Evolutionary conservation across 2,329 filamentous ascomycete genomes (phyloP), one percentile per base, ranked within the genome.

Genomic region (Colletotrichum tabaci): DNA sequence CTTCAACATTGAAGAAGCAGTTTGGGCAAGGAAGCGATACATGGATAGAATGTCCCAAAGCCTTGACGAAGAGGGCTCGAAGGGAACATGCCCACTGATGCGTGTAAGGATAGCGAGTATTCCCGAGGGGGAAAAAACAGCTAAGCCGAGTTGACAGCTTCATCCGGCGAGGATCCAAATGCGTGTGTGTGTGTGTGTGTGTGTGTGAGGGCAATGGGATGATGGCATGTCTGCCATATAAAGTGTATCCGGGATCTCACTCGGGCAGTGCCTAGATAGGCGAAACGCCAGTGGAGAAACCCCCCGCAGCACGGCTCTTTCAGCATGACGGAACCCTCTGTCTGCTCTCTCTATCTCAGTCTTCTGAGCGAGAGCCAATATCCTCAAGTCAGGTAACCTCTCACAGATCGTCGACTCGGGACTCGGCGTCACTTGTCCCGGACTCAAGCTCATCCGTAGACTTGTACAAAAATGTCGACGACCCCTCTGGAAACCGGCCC

Each of bases 401-500:
- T 38, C 30, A 35, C 30, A 9, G 30, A 35, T 9, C 30, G 8
- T 35, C 30, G 8, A 35, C 8, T 9, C 30, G 30, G 8, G 8
- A 35, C 30, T 35, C 8, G 30, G 8, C 30, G 30, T 35, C 8
- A 35, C 8, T 2, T 2, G n/a, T 2, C 30, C 8, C 30, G 8
- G 8, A 35, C 30, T 35, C 30, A 35, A 35, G 2, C 2, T 35
- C 30, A 35, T 35, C 7, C 30, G 30, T 35, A 35, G 30, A 35
- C 30, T 35, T 35, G 30, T 9, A 35, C 30, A 35, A 2, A 12
- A 16, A 63, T 63, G 61, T 30, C 40, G 52, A n/a, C 18, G n/a
- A 7, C 23, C 12, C 9, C 23, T 21, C 30, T 71, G 10, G 46
- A 57, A 18, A 58, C 58, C 6, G 68, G 58, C 4, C 40, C 66